Evolutionary conservation across 2,329 filamentous ascomycete species (phyloP).

Genomic region (Catunica adiposa): DNA sequence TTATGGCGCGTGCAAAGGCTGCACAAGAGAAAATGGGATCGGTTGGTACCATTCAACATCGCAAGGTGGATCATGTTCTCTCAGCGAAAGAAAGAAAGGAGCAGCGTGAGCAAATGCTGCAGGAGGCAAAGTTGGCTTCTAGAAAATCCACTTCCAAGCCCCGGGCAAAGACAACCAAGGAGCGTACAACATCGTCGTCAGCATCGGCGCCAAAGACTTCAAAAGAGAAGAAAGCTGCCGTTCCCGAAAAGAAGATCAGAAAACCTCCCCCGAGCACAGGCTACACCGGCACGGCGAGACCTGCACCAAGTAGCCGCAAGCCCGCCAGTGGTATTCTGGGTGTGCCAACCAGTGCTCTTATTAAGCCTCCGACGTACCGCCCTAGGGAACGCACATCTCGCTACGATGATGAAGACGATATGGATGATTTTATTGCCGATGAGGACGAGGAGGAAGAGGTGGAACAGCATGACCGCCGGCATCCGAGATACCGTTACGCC

Average conservation of each 20-base stretch:
- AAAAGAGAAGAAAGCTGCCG: conserved; percentile 18
- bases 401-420: conserved; percentile 44
- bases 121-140: conserved; percentile 2
- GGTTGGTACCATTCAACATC: conserved; percentile 59
- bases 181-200: background rate
- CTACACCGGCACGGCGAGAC: conserved; percentile 47
- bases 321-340: background rate
- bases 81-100: conserved; percentile 36
- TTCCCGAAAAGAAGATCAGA: conserved; percentile 39
- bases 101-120: conserved; percentile 19
- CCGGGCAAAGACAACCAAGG: background rate
- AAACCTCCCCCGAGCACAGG: conserved; percentile 49
- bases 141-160: background rate
- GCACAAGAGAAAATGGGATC: conserved; percentile 44
- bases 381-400: conserved; percentile 20
- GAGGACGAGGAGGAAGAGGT: conserved; percentile 43
- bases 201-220: background rate
- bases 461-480: background rate
- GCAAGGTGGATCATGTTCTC: conserved; percentile 48
- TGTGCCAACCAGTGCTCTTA: conserved; percentile 22
- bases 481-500: conserved; percentile 10
- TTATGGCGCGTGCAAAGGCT: conserved; percentile 54
- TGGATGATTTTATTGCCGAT: conserved; percentile 46
- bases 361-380: conserved; percentile 19
- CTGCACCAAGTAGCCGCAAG: conserved; percentile 24